Evolutionary conservation across 768 basidiomycete genomes (phyloP).

Genomic region (Artomyces pyxidatus): DNA sequence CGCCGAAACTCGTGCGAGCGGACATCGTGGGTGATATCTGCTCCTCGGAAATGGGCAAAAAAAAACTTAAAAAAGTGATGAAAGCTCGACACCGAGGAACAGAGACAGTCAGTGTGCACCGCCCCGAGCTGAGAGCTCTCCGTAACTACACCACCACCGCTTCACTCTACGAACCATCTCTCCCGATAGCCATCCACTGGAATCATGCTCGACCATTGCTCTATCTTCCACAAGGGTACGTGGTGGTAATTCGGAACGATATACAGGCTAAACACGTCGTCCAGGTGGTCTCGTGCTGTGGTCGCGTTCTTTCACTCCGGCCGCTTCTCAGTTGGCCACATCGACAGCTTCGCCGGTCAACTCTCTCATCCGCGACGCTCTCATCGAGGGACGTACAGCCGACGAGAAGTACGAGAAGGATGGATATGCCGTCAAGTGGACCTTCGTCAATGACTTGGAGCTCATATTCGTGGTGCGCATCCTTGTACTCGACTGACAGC

Average conservation of each 20-base stretch:
- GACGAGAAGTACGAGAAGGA: constrained; percentile 89
- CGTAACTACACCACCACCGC: background rate
- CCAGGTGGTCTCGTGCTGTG: constrained; percentile 89
- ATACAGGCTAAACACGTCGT: constrained; percentile 9
- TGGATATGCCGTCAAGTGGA: constrained; percentile 91
- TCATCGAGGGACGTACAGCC: constrained; percentile 82
- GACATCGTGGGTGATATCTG: background rate
- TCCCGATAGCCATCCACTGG: background rate
- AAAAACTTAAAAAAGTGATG: constrained; percentile 9
- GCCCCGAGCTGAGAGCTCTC: background rate
- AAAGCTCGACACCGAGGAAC: background rate
- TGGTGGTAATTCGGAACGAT: background rate
- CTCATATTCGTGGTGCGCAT: constrained; percentile 88
- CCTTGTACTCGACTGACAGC: background rate
- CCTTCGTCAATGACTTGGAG: constrained; percentile 90
- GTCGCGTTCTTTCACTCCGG: constrained; percentile 92
- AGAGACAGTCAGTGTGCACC: background rate
- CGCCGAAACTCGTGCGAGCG: no score
- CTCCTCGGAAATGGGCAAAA: constrained; percentile 25
- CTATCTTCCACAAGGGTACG: constrained; percentile 87
- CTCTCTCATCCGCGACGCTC: constrained; percentile 79
- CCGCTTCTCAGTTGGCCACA: constrained; percentile 58
- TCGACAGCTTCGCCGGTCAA: constrained; percentile 80
- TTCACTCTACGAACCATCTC: background rate
- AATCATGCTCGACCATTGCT: constrained; percentile 89